Conservation (phyloP, 2,329 filamentous ascomycete genomes). For the Zymoseptoria ardabiliae region DNA sequence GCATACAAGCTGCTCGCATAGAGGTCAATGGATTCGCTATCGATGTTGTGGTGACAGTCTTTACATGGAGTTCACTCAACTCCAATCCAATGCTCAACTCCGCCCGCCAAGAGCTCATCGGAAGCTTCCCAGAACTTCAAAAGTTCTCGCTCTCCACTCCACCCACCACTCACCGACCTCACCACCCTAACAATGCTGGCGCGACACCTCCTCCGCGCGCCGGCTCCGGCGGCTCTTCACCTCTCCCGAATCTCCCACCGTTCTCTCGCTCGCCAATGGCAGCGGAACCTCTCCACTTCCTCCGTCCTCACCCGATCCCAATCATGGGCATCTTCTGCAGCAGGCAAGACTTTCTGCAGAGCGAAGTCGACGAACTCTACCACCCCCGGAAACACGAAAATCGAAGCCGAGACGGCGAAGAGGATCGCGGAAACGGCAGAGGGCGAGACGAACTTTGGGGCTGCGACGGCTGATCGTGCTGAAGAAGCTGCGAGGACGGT, state of each 20-base stretch:
- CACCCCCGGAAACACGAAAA: background rate
- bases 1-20: background rate
- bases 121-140: background rate
- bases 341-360: background rate
- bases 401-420: background rate
- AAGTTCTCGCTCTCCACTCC: background rate
- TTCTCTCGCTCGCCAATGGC: background rate
- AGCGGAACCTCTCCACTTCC: background rate
- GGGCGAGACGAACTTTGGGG: background rate
- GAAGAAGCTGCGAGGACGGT: background rate
- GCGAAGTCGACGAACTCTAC: background rate
- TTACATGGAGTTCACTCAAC: background rate
- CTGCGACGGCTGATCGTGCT: background rate
- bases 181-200: background rate
- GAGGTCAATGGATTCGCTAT: background rate
- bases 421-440: background rate
- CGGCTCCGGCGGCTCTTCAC: background rate
- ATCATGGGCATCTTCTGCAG: background rate
- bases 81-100: background rate
- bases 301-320: background rate
- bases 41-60: background rate
- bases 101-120: background rate
- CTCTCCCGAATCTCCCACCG: background rate
- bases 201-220: background rate
- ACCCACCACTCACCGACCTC: background rate